These are phyloP conservation scores for Scedosporium aurantiacum DNA, from an alignment of 2,329 filamentous ascomycete species.

Conservation along the genomic window DNA sequence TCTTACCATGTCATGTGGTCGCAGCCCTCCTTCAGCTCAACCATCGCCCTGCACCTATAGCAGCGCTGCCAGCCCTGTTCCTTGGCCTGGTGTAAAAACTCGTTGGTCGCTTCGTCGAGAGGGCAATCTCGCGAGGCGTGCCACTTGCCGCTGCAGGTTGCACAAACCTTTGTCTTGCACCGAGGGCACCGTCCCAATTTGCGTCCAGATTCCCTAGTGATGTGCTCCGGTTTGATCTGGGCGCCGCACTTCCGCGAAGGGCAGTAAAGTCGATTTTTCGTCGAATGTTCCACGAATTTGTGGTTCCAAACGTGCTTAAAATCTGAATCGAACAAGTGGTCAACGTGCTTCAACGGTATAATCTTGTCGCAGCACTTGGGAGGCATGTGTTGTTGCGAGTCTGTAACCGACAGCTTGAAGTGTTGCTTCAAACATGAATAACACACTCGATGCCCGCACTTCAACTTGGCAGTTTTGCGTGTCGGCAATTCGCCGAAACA, in stretches of 20 bases:
- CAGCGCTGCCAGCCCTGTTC: conserved; percentile 66
- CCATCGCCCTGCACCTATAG: conserved; percentile 59
- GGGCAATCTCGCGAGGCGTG: conserved; percentile 62
- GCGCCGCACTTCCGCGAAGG: conserved; percentile 61
- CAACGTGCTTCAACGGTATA: conserved; percentile 67
- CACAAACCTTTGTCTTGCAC: conserved; percentile 67
- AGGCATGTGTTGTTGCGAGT: conserved; percentile 74
- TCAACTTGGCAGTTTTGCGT: conserved; percentile 56
- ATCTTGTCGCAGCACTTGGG: conserved; percentile 69
- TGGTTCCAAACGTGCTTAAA: conserved; percentile 76
- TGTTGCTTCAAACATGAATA: conserved; percentile 60
- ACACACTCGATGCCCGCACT: conserved; percentile 76
- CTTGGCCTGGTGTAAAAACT: conserved; percentile 49
- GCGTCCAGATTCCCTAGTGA: conserved; percentile 46
- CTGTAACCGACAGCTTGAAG: conserved; percentile 65
- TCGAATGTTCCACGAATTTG: conserved; percentile 67
- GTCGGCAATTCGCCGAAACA: conserved; percentile 59
- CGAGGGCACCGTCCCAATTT: conserved; percentile 58
- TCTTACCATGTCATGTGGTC: conserved; percentile 81
- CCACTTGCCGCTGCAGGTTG: conserved; percentile 61
- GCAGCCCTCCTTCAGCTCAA: conserved; percentile 72
- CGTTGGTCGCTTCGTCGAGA: conserved; percentile 54
- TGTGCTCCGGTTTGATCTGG: conserved; percentile 66
- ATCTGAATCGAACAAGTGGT: conserved; percentile 57
- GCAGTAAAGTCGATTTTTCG: conserved; percentile 67